These are phyloP conservation scores for Kodamaea alishanica DNA, from an alignment of 1,139 yeast genomes.

Conservation along the genomic window DNA sequence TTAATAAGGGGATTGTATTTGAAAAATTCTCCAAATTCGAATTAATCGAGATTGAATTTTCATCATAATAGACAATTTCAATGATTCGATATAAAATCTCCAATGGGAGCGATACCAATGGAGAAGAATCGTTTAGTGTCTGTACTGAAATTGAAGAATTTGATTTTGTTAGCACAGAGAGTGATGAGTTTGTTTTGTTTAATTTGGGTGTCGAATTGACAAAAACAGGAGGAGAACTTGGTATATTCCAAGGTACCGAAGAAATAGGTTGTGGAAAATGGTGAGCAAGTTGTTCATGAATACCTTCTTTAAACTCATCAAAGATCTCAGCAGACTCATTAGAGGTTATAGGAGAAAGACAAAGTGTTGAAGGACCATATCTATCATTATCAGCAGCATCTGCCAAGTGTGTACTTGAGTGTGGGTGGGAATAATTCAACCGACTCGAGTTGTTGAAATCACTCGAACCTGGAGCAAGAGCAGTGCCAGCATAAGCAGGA, in stretches of 20 bases:
- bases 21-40: slow-evolving; percentile 42
- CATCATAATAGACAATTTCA: slow-evolving; percentile 44
- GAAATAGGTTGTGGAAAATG: no score
- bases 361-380: slow-evolving; percentile 23
- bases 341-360: slow-evolving; percentile 36
- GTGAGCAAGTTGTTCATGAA: no score
- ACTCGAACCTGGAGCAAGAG: no score
- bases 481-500: no score
- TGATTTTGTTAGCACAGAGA: neutral
- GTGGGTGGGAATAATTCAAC: neutral
- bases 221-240: no score
- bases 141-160: neutral
- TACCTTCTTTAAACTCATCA: neutral
- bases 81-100: slow-evolving; percentile 43
- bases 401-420: neutral
- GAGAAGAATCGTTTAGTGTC: slow-evolving; percentile 17
- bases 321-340: slow-evolving; percentile 19
- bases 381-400: slow-evolving; percentile 1
- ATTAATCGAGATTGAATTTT: slow-evolving; percentile 36
- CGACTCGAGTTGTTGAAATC: no score
- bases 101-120: slow-evolving; percentile 35
- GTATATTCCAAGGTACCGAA: no score
- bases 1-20: slow-evolving; percentile 37
- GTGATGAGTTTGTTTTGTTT: no score
- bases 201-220: no score